Percentiles rank a stretch among this genome's conserved stretches.
phyloP scores from a whole-genome alignment of 2,329 filamentous ascomycete species.

The Scytalidium lignicola region DNA sequence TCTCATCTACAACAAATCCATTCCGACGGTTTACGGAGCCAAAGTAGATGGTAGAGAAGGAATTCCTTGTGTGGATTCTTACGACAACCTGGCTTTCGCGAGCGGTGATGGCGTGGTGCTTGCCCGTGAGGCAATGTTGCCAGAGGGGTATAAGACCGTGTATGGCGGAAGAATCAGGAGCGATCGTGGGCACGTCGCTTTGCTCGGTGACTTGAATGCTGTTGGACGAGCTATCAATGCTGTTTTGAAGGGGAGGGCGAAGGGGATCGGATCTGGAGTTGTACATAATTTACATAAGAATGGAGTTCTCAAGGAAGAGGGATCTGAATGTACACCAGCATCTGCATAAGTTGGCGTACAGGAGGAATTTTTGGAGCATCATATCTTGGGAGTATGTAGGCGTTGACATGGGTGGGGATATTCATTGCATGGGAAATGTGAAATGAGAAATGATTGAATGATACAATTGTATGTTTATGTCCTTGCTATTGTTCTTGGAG shows the following conservation, averaged over 20 bases:
- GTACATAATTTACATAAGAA: not conserved
- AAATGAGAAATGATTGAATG: too few relatives aligned
- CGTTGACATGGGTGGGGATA: not conserved
- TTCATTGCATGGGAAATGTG: not conserved
- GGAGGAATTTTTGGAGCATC: not conserved
- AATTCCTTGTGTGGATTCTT: constrained; percentile 72
- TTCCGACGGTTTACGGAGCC: constrained; percentile 79
- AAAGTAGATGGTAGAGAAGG: constrained; percentile 67
- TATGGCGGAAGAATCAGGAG: constrained; percentile 71
- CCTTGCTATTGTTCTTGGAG: too few relatives aligned
- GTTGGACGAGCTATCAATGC: constrained; percentile 71
- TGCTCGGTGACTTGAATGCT: constrained; percentile 78
- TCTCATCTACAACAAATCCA: constrained; percentile 80
- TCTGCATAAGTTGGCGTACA: not conserved
- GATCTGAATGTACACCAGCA: not conserved
- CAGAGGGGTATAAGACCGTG: constrained; percentile 69
- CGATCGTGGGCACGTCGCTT: constrained; percentile 80
- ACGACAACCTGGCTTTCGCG: constrained; percentile 82
- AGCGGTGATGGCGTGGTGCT: constrained; percentile 87
- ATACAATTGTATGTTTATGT: too few relatives aligned
- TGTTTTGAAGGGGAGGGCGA: constrained; percentile 59
- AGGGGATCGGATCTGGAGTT: constrained; percentile 66
- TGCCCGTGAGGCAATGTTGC: constrained; percentile 79
- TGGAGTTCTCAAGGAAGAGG: not conserved
- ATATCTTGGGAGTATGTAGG: not conserved